Conservation (phyloP, 331 rosid species). For the Acacia pycnantha region DNA sequence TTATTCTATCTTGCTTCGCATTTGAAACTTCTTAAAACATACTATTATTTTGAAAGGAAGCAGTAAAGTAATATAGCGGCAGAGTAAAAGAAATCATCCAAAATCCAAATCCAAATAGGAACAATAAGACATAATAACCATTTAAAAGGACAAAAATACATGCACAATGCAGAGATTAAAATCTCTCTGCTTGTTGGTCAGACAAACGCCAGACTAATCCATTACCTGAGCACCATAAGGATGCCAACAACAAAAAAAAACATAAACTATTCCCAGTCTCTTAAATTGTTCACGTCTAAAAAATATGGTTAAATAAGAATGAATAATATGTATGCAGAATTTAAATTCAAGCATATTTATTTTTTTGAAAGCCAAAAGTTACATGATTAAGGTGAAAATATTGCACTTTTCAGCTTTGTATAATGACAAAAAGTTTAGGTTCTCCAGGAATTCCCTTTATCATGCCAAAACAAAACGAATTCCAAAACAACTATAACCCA, state of each 20-base stretch:
- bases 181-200: background rate
- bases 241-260: background rate
- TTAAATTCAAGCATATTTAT: background rate
- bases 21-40: background rate
- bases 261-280: background rate
- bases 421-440: background rate
- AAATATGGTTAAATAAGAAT: conserved; percentile 16
- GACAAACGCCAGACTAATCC: conserved; percentile 5
- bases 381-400: background rate
- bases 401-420: background rate
- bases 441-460: background rate
- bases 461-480: background rate
- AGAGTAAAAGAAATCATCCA: background rate
- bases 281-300: background rate
- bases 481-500: background rate
- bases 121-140: background rate
- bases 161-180: background rate
- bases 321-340: background rate
- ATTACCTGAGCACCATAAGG: conserved; percentile 22
- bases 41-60: background rate
- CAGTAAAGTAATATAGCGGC: background rate
- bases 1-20: conserved; percentile 2
- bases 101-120: background rate
- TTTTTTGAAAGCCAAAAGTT: background rate
- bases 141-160: conserved; percentile 7